A percentile compares a stretch with the other conserved stretches of the same genome.
Evolutionary conservation across 2,329 filamentous ascomycete species (phyloP).

Genomic region (Botrytis tulipae): DNA sequence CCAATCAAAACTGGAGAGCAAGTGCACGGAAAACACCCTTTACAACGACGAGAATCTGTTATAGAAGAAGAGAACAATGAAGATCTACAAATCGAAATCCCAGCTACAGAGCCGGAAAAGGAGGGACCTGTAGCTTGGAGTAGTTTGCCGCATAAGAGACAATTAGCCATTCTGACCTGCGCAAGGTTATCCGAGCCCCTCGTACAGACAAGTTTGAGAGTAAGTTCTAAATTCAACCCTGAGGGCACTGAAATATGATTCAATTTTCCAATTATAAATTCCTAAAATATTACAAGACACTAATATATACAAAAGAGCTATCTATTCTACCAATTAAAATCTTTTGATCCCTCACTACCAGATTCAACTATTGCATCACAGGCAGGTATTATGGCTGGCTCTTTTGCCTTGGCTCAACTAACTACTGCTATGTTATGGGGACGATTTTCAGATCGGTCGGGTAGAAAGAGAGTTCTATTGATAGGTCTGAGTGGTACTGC

Average conservation of each 20-base stretch:
- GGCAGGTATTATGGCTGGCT: constrained; percentile 65
- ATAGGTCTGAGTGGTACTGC: constrained; percentile 63
- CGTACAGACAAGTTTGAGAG: constrained; percentile 63
- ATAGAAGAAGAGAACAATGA: constrained; percentile 35
- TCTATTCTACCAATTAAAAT: constrained; percentile 71
- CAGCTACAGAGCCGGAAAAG: constrained; percentile 27
- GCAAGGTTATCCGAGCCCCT: constrained; percentile 81
- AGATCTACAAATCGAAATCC: constrained; percentile 32
- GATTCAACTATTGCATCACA: constrained; percentile 58
- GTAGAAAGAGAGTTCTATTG: constrained; percentile 57
- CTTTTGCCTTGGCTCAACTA: constrained; percentile 67
- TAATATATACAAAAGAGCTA: constrained; percentile 58
- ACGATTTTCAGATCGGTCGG: constrained; percentile 57
- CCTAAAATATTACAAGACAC: neutral
- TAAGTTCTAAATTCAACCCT: constrained; percentile 8
- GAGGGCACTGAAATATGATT: neutral
- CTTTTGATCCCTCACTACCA: constrained; percentile 47
- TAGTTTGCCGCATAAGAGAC: constrained; percentile 74
- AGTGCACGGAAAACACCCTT: neutral
- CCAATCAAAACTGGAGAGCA: constrained; percentile 11
- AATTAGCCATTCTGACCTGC: constrained; percentile 74
- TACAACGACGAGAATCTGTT: constrained; percentile 23
- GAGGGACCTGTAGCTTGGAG: constrained; percentile 59
- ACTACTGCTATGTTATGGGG: constrained; percentile 70
- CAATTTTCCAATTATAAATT: neutral